These are phyloP conservation scores for Apostasia ramifera DNA, from an alignment of 106 monocot species.

Conservation along the genomic window DNA sequence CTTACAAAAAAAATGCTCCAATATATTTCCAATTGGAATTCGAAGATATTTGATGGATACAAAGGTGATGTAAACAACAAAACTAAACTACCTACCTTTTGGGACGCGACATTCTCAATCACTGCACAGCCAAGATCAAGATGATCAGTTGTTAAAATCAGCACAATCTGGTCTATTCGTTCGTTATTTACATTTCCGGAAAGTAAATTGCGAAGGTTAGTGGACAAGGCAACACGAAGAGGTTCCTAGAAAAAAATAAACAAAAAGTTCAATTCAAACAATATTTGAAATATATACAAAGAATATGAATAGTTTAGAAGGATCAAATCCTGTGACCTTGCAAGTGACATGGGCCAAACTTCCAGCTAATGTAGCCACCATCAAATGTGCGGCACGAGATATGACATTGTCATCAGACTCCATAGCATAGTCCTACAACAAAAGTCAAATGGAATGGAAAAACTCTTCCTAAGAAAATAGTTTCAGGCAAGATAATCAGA, in stretches of 20 bases:
- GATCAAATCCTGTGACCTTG: slow-evolving; percentile 52
- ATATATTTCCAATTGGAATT: background rate
- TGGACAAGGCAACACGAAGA: slow-evolving; percentile 72
- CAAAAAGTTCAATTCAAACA: background rate
- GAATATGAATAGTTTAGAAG: background rate
- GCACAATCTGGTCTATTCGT: slow-evolving; percentile 72
- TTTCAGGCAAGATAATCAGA: slow-evolving; percentile 8
- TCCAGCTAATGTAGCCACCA: slow-evolving; percentile 90
- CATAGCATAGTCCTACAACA: slow-evolving; percentile 74
- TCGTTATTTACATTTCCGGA: slow-evolving; percentile 55
- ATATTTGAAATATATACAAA: background rate
- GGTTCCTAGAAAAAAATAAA: slow-evolving; percentile 54
- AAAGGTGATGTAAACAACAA: background rate
- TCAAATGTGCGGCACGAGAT: slow-evolving; percentile 69
- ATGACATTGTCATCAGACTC: slow-evolving; percentile 78
- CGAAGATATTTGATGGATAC: too few species aligned
- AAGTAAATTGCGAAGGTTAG: slow-evolving; percentile 60
- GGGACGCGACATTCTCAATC: slow-evolving; percentile 84
- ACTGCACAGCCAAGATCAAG: slow-evolving; percentile 95
- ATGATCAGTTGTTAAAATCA: slow-evolving; percentile 80
- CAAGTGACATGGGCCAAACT: slow-evolving; percentile 98
- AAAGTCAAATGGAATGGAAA: slow-evolving; percentile 12
- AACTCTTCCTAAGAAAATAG: background rate
- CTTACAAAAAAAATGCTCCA: background rate
- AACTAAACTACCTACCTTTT: slow-evolving; percentile 44